Percentiles rank a stretch among this genome's conserved stretches.
These are phyloP conservation scores for Metschnikowia kofuensis DNA, from an alignment of 805 yeast genomes.

Conservation along the genomic window DNA sequence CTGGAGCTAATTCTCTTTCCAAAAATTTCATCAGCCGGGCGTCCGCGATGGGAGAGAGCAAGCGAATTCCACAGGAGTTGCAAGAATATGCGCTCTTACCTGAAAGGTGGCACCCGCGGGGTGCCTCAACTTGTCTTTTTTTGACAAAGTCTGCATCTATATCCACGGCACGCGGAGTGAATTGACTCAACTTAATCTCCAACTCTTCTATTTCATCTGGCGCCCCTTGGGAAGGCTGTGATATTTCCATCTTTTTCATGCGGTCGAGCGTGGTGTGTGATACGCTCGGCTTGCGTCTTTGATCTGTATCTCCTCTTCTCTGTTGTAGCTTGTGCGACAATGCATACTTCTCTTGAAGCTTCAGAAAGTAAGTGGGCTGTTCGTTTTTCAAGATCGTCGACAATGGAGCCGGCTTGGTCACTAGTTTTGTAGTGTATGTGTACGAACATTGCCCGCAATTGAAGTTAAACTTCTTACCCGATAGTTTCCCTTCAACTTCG, in stretches of 20 bases:
- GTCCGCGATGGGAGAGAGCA: slow-evolving; percentile 27
- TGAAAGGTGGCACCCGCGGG: slow-evolving; percentile 25
- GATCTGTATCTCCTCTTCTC: background rate
- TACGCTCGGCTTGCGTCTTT: background rate
- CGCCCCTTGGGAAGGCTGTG: background rate
- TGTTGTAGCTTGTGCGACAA: slow-evolving; percentile 4
- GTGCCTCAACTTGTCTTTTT: slow-evolving; percentile 10
- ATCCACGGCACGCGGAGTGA: slow-evolving; percentile 5
- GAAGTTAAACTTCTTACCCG: slow-evolving; percentile 14
- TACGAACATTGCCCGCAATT: slow-evolving; percentile 14
- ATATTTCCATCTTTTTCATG: slow-evolving; percentile 9
- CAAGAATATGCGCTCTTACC: slow-evolving; percentile 28
- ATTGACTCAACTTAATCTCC: slow-evolving; percentile 3
- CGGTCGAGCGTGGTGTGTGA: slow-evolving; percentile 2
- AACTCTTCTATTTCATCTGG: slow-evolving; percentile 10
- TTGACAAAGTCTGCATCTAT: slow-evolving; percentile 9
- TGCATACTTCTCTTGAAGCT: slow-evolving; percentile 10
- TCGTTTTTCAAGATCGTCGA: slow-evolving; percentile 14
- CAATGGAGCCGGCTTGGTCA: slow-evolving; percentile 18
- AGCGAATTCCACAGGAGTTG: slow-evolving; percentile 24
- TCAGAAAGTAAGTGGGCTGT: slow-evolving; percentile 8
- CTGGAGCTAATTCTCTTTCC: slow-evolving; percentile 32
- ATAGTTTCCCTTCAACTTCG: slow-evolving; percentile 5
- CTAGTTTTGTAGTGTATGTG: slow-evolving; percentile 13
- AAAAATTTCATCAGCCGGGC: slow-evolving; percentile 28